phyloP scores from a whole-genome alignment of 1,284 basidiomycete genomes.

The Phylloporus sp. region DNA sequence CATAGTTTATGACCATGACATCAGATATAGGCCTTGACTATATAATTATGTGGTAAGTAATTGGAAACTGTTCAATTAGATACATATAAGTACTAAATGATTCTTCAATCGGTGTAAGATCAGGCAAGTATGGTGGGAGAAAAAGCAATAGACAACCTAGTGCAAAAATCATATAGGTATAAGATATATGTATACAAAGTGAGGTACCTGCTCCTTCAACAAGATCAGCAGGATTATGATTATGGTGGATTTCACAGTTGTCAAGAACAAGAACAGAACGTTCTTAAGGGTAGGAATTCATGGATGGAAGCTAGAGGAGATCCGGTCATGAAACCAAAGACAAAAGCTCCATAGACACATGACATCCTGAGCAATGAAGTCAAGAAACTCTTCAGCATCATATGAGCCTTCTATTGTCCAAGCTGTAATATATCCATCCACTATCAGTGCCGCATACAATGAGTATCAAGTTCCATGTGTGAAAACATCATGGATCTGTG shows the following conservation, averaged over 20 bases:
- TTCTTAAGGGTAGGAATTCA: constrained; percentile 8
- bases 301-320: constrained; percentile 4
- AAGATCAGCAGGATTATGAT: constrained; percentile 4
- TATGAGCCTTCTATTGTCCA: constrained; percentile 1
- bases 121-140: background rate
- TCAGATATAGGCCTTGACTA: background rate
- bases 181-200: background rate
- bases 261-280: constrained; percentile 4
- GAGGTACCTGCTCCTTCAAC: background rate
- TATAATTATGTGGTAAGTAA: background rate
- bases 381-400: constrained; percentile 6
- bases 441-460: constrained; percentile 7
- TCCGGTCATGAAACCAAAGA: no score
- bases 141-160: background rate
- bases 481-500: constrained; percentile 8
- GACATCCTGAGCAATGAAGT: constrained; percentile 1
- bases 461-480: constrained; percentile 10
- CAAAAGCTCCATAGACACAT: background rate
- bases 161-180: background rate
- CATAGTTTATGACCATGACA: background rate
- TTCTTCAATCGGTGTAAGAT: background rate
- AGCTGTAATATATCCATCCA: constrained; percentile 10
- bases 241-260: constrained; percentile 10
- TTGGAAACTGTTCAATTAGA: background rate
- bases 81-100: background rate